Conservation (phyloP, 2,329 filamentous ascomycete species). For the Arthrobotrys megalospora region DNA sequence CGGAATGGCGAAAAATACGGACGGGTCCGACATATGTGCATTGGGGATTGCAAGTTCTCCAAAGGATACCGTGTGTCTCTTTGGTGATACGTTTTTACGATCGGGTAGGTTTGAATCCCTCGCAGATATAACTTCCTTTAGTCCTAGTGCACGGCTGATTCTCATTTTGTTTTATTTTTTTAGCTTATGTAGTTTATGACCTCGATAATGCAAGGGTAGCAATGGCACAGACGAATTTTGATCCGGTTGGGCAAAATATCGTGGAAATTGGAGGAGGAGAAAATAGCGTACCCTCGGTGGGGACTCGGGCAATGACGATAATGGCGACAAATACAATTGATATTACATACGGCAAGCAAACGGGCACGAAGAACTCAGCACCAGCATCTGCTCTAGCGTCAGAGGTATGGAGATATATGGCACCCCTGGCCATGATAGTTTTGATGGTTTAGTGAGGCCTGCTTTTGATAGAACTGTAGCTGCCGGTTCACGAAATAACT, state of each 20-base stretch:
- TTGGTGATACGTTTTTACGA: constrained; percentile 54
- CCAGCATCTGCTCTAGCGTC: not conserved
- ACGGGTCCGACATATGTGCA: constrained; percentile 56
- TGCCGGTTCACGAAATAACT: not conserved
- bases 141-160: constrained; percentile 66
- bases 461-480: constrained; percentile 5
- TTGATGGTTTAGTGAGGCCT: not conserved
- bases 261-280: constrained; percentile 72
- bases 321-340: constrained; percentile 61
- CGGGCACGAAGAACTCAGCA: constrained; percentile 11
- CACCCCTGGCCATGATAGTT: not conserved
- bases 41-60: constrained; percentile 41
- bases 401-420: constrained; percentile 13
- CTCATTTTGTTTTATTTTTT: constrained; percentile 65
- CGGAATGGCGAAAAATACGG: constrained; percentile 28
- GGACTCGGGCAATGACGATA: constrained; percentile 70
- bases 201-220: constrained; percentile 80
- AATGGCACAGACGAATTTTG: constrained; percentile 77
- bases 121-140: constrained; percentile 64
- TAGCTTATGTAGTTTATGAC: constrained; percentile 83
- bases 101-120: constrained; percentile 27
- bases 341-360: constrained; percentile 33
- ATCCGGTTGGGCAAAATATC: constrained; percentile 71
- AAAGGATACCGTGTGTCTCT: constrained; percentile 32
- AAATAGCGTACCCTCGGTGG: constrained; percentile 72